phyloP scores from a whole-genome alignment of 805 yeast species.

The Tetrapisispora namnaoensis region DNA sequence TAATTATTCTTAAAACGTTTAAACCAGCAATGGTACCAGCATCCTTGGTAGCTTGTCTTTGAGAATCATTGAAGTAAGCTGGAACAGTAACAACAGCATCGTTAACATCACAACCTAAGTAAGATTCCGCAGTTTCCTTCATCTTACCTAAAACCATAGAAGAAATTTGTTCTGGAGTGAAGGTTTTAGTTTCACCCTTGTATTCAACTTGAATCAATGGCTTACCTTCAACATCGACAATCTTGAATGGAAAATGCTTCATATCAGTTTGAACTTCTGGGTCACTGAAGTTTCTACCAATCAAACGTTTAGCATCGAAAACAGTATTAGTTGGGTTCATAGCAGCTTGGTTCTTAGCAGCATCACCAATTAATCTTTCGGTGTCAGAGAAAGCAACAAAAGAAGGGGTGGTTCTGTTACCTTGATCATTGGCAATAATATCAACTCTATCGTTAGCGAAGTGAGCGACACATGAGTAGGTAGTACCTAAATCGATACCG shows the following conservation, averaged over 20 bases:
- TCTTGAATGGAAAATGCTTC: slow-evolving; percentile 83
- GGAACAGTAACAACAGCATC: slow-evolving; percentile 95
- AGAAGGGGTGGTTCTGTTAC: slow-evolving; percentile 96
- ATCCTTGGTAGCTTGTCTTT: slow-evolving; percentile 83
- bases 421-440: slow-evolving; percentile 35
- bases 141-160: slow-evolving; percentile 87
- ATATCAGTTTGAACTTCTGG: slow-evolving; percentile 46
- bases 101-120: slow-evolving; percentile 71
- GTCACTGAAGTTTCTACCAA: slow-evolving; percentile 56
- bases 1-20: slow-evolving; percentile 69
- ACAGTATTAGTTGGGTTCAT: slow-evolving; percentile 91
- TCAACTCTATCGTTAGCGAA: slow-evolving; percentile 81
- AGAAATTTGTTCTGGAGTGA: slow-evolving; percentile 91
- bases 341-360: slow-evolving; percentile 98
- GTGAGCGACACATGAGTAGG: slow-evolving; percentile 69
- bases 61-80: slow-evolving; percentile 75
- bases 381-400: slow-evolving; percentile 93
- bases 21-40: slow-evolving; percentile 96
- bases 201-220: slow-evolving; percentile 81
- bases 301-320: slow-evolving; percentile 91
- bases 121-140: slow-evolving; percentile 90
- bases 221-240: slow-evolving; percentile 70
- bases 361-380: slow-evolving; percentile 93
- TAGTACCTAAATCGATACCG: slow-evolving; percentile 60
- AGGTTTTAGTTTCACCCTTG: slow-evolving; percentile 77